A percentile compares a stretch with the other conserved stretches of the same genome.
Evolutionary conservation across 306 rosid species (phyloP).

Genomic region (Hippophae rhamnoides): DNA sequence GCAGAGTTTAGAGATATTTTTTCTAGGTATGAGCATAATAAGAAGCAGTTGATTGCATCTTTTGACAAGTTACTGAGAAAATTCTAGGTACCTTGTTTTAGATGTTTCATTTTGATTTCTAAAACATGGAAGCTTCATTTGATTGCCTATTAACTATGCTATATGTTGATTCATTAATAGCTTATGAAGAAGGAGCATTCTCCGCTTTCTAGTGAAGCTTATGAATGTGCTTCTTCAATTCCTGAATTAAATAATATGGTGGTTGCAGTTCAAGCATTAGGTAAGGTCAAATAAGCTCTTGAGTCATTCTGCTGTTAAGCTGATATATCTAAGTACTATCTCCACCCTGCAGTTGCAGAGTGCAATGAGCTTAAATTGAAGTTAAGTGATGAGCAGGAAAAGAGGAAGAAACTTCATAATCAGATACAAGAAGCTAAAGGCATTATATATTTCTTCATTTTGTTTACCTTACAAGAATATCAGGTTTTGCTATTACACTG

Average conservation of each 20-base stretch:
- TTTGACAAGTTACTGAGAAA: slow-evolving; percentile 7
- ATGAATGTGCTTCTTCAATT: slow-evolving; percentile 12
- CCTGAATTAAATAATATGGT: slow-evolving; percentile 22
- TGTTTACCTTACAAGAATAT: not conserved
- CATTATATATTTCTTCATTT: not conserved
- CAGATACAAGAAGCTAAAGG: slow-evolving; percentile 28
- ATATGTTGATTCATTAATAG: slow-evolving; percentile 11
- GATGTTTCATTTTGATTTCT: not conserved
- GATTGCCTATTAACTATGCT: slow-evolving; percentile 3
- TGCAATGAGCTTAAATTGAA: slow-evolving; percentile 16
- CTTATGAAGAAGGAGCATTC: slow-evolving; percentile 15
- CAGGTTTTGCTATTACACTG: not conserved
- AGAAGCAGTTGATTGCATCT: slow-evolving; percentile 13
- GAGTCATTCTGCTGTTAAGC: not conserved
- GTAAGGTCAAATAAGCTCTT: slow-evolving; percentile 8
- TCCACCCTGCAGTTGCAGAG: slow-evolving; percentile 12
- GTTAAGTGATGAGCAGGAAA: slow-evolving; percentile 20
- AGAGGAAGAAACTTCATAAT: slow-evolving; percentile 19
- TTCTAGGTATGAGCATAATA: slow-evolving; percentile 10
- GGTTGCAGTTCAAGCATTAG: slow-evolving; percentile 21
- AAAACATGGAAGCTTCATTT: not conserved
- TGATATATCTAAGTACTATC: slow-evolving; percentile 1
- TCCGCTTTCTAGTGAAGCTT: slow-evolving; percentile 11
- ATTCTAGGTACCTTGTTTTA: slow-evolving; percentile 7
- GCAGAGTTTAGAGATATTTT: slow-evolving; percentile 9